These are phyloP conservation scores for Russula sp. DNA, from an alignment of 768 basidiomycete genomes.

Conservation along the genomic window DNA sequence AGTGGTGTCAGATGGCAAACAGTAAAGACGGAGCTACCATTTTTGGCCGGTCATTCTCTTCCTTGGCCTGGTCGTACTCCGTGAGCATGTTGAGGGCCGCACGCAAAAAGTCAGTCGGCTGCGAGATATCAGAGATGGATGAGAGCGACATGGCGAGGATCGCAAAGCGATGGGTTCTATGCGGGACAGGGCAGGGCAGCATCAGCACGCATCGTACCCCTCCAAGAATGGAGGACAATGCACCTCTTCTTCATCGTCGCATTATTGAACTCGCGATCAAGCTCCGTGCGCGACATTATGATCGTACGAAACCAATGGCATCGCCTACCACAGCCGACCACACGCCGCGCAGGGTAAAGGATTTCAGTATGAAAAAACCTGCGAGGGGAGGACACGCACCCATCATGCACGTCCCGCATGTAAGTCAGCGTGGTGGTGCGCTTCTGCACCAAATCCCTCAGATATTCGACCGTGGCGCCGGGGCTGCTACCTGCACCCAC, in stretches of 20 bases:
- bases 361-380: background rate
- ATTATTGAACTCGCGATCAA: conserved; percentile 71
- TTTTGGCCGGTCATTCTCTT: conserved; percentile 66
- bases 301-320: conserved; percentile 89
- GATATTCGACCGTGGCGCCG: conserved; percentile 70
- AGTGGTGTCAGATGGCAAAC: background rate
- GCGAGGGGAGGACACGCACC: conserved; percentile 42
- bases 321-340: conserved; percentile 52
- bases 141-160: conserved; percentile 85
- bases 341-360: background rate
- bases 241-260: conserved; percentile 74
- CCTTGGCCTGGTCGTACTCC: conserved; percentile 76
- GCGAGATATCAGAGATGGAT: conserved; percentile 71
- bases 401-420: conserved; percentile 79
- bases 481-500: conserved; percentile 20
- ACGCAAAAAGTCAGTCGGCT: conserved; percentile 74
- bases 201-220: background rate
- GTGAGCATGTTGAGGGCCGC: conserved; percentile 63
- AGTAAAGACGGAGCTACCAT: conserved; percentile 42
- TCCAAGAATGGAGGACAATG: conserved; percentile 21
- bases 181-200: background rate
- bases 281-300: conserved; percentile 64
- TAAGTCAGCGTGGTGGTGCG: conserved; percentile 82
- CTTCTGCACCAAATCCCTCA: conserved; percentile 77
- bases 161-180: conserved; percentile 75